These are phyloP conservation scores for Backusella liffmaniae DNA, from an alignment of 192 early-diverging fungal genomes.

Conservation along the genomic window DNA sequence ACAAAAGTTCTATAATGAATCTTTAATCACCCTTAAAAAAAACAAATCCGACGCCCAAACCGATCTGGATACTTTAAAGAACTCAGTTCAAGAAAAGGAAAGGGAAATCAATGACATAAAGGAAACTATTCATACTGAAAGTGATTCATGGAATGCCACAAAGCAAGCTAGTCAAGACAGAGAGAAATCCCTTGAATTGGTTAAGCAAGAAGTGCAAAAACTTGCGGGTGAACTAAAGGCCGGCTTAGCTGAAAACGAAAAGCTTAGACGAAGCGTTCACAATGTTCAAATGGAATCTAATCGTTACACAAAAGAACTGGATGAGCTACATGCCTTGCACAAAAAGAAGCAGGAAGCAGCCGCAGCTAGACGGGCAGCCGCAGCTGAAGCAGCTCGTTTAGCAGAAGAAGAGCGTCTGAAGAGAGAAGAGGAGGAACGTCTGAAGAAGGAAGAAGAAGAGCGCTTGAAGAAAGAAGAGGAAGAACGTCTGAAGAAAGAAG, in stretches of 20 bases:
- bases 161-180: constrained; percentile 49
- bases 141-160: constrained; percentile 42
- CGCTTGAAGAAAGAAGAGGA: not conserved
- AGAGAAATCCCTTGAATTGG: constrained; percentile 40
- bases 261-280: constrained; percentile 44
- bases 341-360: constrained; percentile 53
- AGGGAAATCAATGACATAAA: constrained; percentile 55
- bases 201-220: constrained; percentile 47
- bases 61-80: constrained; percentile 53
- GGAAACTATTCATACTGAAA: constrained; percentile 39
- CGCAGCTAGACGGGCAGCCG: constrained; percentile 57
- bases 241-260: constrained; percentile 46
- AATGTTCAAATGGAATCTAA: constrained; percentile 56
- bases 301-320: constrained; percentile 52
- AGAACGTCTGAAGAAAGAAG: not conserved
- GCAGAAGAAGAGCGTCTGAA: not conserved
- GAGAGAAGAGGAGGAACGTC: not conserved
- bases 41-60: constrained; percentile 63
- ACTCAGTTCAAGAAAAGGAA: constrained; percentile 57
- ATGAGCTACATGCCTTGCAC: constrained; percentile 58
- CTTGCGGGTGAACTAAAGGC: constrained; percentile 38
- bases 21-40: constrained; percentile 50
- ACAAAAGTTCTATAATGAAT: constrained; percentile 55
- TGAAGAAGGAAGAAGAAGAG: no score
- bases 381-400: constrained; percentile 19